Conservation (phyloP, 1,139 yeast genomes). For the Hyphopichia buzzinii region DNA sequence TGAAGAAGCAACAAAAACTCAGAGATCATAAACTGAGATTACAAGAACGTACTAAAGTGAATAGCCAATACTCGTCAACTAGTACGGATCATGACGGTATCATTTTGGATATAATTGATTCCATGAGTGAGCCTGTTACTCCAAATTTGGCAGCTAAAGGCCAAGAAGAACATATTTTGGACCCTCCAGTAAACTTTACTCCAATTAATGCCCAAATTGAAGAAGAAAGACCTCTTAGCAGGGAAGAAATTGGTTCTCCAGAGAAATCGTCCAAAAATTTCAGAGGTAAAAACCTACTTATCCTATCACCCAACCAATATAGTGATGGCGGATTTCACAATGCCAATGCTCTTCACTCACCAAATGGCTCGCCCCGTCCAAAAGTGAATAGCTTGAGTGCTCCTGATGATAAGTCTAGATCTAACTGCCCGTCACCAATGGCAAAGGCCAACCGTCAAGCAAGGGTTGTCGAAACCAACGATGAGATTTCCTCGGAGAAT, state of each 20-base stretch:
- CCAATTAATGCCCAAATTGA: constrained; percentile 9
- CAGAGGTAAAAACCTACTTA: constrained; percentile 33
- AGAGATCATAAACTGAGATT: no score
- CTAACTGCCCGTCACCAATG: constrained; percentile 39
- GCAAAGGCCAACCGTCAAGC: constrained; percentile 49
- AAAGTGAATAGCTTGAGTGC: constrained; percentile 9
- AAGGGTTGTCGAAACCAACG: constrained; percentile 43
- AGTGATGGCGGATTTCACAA: constrained; percentile 35
- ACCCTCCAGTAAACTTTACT: constrained; percentile 23
- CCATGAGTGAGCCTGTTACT: constrained; percentile 14
- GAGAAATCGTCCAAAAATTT: constrained; percentile 8
- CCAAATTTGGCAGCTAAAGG: constrained; percentile 6
- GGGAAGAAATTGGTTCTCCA: constrained; percentile 1
- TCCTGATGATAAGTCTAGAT: constrained; percentile 21
- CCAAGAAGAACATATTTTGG: constrained; percentile 10
- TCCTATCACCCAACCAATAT: constrained; percentile 42
- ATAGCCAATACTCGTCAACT: background rate
- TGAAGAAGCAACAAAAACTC: constrained; percentile 2
- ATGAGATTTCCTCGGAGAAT: constrained; percentile 19
- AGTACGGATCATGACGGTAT: constrained; percentile 9
- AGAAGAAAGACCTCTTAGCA: background rate
- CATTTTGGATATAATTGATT: constrained; percentile 17
- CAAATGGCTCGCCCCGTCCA: constrained; percentile 3
- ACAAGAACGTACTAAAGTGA: background rate
- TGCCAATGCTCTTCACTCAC: constrained; percentile 7